Conservation (phyloP, 768 basidiomycete genomes). For the Tulasnella sp. region DNA sequence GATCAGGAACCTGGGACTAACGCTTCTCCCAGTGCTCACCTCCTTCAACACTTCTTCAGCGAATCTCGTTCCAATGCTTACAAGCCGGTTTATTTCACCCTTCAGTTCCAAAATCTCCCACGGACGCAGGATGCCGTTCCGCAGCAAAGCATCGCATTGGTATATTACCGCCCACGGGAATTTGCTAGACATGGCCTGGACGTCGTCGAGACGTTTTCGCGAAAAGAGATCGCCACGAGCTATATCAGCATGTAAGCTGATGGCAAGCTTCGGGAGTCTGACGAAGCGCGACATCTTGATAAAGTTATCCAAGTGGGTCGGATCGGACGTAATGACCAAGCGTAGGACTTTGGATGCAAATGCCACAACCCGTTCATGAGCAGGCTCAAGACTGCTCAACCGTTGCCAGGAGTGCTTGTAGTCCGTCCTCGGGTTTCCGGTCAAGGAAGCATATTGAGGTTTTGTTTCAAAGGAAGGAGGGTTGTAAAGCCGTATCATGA, state of each 20-base stretch:
- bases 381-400: conserved; percentile 49
- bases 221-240: conserved; percentile 45
- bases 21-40: conserved; percentile 48
- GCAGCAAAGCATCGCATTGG: conserved; percentile 64
- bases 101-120: conserved; percentile 39
- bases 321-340: conserved; percentile 49
- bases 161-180: conserved; percentile 65
- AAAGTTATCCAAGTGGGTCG: conserved; percentile 47
- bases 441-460: conserved; percentile 47
- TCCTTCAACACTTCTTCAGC: conserved; percentile 31
- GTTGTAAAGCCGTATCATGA: conserved; percentile 31
- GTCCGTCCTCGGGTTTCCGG: conserved; percentile 37
- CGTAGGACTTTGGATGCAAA: conserved; percentile 46
- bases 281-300: conserved; percentile 38
- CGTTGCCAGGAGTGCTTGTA: conserved; percentile 48
- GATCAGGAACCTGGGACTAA: not conserved
- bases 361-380: conserved; percentile 53
- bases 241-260: conserved; percentile 41
- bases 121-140: conserved; percentile 54
- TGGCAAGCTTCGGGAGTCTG: conserved; percentile 27
- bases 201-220: conserved; percentile 38
- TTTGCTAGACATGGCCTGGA: conserved; percentile 39
- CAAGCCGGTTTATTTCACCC: conserved; percentile 32
- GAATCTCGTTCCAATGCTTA: conserved; percentile 39
- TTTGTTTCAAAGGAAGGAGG: conserved; percentile 59